Base-by-base conservation (phyloP, 2,329 filamentous ascomycete genomes). In the Fusarium penzigii region DNA sequence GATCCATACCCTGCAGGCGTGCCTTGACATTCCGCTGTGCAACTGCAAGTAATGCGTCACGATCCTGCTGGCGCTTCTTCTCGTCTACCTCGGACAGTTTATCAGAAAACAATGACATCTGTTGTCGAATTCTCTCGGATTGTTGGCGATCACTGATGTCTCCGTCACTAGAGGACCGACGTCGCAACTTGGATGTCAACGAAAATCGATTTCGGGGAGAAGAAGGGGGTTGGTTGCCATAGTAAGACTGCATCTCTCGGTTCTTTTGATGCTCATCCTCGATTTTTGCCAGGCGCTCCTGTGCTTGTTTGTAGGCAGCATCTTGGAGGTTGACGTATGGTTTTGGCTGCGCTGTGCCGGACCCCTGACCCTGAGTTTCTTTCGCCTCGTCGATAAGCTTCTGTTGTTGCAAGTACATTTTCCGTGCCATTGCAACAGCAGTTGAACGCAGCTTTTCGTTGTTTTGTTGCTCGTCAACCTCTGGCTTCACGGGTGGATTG, bases 1-100 rank as follows among this genome's bases (percentile, higher is more conserved):
- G 85, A 54, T 97, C 93, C 78, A 97, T 92, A 39, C 81, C 83
- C 55, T 89, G 84, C 59, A 97, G 81, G 40, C 83, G 84, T 17
- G 86, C 85, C 59, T 87, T 85, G n/a, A 97, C 93, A 60, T 96
- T 96, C 42, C 88, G 85, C 66, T 92, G 89, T 2, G 93, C 93
- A 3, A 86, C 85, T 10, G 88, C 88, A 58, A 96, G 77, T 1
- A 97, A 75, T 2, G 82, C 78, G 49, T 89, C 87, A 12, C 90
- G 87, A 62, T 96, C 92, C 41, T 83, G 80, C 52, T 87, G 79
- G 40, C 89, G 82, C 71, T 93, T 93, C 64, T 87, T 83, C 49
- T 81, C 79, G 62, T 94, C 89, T 1, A 91, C 82, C 57, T 87
- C 78, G 2, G 82, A 82, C 10, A 92, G 62, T 52, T 83, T 84